Conservation (phyloP, 495 filamentous ascomycete species). For the Pseudevernia furfuracea region DNA sequence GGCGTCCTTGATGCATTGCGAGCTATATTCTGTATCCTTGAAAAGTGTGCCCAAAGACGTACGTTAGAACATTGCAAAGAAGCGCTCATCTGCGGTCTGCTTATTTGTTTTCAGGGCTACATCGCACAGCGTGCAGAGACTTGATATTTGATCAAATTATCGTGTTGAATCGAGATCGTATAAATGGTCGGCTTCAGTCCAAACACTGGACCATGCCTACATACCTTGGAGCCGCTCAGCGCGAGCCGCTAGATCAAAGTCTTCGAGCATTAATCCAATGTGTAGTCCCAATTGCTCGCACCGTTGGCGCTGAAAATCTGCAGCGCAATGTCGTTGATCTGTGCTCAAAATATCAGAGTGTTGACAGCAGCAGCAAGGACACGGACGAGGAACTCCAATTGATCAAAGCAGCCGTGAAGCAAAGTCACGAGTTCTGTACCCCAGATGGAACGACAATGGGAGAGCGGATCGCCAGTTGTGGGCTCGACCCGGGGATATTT, state of each 20-base stretch:
- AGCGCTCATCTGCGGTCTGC: not conserved
- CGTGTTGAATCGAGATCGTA: slow-evolving; percentile 13
- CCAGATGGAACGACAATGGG: not conserved
- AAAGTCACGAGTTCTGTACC: slow-evolving; percentile 19
- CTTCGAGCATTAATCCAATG: not conserved
- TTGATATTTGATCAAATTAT: slow-evolving; percentile 14
- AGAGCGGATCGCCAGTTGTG: not conserved
- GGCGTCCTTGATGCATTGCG: slow-evolving; percentile 8
- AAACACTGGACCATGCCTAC: slow-evolving; percentile 11
- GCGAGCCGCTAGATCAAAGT: slow-evolving; percentile 9
- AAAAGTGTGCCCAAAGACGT: slow-evolving; percentile 14
- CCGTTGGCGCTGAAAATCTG: not conserved
- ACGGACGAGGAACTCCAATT: not conserved
- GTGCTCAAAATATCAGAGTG: slow-evolving; percentile 1
- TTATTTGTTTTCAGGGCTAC: slow-evolving; percentile 3
- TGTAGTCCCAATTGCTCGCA: no score
- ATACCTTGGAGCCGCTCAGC: not conserved
- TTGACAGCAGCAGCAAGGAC: not conserved
- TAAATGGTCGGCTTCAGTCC: slow-evolving; percentile 22
- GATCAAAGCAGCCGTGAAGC: not conserved
- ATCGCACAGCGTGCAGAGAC: not conserved
- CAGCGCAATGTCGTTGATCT: not conserved
- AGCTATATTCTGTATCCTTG: slow-evolving; percentile 10
- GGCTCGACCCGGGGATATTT: not conserved
- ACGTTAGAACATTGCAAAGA: not conserved